These are phyloP conservation scores for Starmerella roubikii DNA, from an alignment of 805 yeast species.

Conservation along the genomic window DNA sequence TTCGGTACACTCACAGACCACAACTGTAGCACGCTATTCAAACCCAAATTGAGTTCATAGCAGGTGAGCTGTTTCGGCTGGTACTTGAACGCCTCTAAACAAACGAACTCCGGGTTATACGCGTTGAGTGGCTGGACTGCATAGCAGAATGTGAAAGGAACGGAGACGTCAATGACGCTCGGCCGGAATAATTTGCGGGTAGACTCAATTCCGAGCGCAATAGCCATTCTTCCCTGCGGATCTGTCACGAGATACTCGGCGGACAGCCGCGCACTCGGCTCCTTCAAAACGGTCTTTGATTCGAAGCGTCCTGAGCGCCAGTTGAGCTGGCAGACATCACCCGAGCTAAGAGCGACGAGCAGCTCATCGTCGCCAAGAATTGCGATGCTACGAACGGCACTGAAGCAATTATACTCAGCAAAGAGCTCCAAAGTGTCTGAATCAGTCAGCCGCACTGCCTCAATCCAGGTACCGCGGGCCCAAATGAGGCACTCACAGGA, in stretches of 20 bases:
- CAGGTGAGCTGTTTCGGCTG: conserved; percentile 35
- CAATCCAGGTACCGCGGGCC: conserved; percentile 42
- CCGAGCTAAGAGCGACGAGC: conserved; percentile 36
- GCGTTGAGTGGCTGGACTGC: conserved; percentile 49
- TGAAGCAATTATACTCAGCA: conserved; percentile 38
- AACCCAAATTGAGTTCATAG: conserved; percentile 76
- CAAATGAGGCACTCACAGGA: conserved; percentile 44
- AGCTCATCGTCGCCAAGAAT: background rate
- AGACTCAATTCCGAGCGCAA: conserved; percentile 61
- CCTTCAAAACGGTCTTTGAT: too few relatives aligned
- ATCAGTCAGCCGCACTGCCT: conserved; percentile 39
- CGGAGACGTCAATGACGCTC: background rate
- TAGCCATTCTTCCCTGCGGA: conserved; percentile 52
- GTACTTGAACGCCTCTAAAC: conserved; percentile 48
- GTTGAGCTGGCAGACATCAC: background rate
- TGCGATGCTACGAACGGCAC: background rate
- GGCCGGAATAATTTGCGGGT: conserved; percentile 49
- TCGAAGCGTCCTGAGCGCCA: background rate
- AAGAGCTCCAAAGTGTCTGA: conserved; percentile 41
- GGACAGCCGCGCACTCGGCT: background rate
- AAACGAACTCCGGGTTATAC: conserved; percentile 76
- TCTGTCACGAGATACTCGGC: conserved; percentile 50
- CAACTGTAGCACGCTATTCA: conserved; percentile 56
- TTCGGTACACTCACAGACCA: conserved; percentile 31
- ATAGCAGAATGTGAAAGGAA: conserved; percentile 34